Percentiles rank a stretch among this genome's conserved stretches.
These are phyloP conservation scores for Haplosporangium sp. DNA, from an alignment of 371 early-diverging fungal genomes.

Conservation along the genomic window DNA sequence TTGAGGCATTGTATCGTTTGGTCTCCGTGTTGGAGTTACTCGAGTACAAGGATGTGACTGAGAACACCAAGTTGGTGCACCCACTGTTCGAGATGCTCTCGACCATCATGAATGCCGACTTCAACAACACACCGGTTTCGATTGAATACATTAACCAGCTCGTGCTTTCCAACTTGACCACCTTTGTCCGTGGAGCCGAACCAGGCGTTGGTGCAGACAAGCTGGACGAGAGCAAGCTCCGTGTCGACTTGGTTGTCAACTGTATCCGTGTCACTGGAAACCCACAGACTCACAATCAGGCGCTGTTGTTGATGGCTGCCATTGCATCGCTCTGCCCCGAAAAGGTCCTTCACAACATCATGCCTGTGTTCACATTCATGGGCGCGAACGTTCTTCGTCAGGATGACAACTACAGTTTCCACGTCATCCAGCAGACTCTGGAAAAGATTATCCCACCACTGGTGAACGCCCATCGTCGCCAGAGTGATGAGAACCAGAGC, in stretches of 20 bases:
- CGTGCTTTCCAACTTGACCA: conserved; percentile 78
- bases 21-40: conserved; percentile 77
- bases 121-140: conserved; percentile 68
- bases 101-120: conserved; percentile 71
- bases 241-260: conserved; percentile 90
- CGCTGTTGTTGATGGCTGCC: conserved; percentile 89
- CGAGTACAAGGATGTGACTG: conserved; percentile 65
- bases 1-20: conserved; percentile 67
- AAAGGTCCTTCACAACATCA: conserved; percentile 89
- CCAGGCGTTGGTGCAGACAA: conserved; percentile 54
- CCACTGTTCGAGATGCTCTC: conserved; percentile 82
- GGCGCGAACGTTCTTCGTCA: conserved; percentile 94
- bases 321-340: conserved; percentile 87
- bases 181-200: conserved; percentile 65
- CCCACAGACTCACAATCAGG: conserved; percentile 95
- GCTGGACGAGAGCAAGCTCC: conserved; percentile 55
- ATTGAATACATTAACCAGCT: conserved; percentile 92
- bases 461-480: conserved; percentile 67
- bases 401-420: conserved; percentile 96
- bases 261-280: conserved; percentile 91
- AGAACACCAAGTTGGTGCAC: conserved; percentile 64
- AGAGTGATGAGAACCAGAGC: conserved; percentile 59
- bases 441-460: conserved; percentile 90
- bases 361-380: conserved; percentile 98
- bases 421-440: conserved; percentile 91